Percentiles rank a stretch among this genome's conserved stretches.
Evolutionary conservation across 2,329 filamentous ascomycete species (phyloP).

Genomic region (Pseudocercospora pini-densiflorae): DNA sequence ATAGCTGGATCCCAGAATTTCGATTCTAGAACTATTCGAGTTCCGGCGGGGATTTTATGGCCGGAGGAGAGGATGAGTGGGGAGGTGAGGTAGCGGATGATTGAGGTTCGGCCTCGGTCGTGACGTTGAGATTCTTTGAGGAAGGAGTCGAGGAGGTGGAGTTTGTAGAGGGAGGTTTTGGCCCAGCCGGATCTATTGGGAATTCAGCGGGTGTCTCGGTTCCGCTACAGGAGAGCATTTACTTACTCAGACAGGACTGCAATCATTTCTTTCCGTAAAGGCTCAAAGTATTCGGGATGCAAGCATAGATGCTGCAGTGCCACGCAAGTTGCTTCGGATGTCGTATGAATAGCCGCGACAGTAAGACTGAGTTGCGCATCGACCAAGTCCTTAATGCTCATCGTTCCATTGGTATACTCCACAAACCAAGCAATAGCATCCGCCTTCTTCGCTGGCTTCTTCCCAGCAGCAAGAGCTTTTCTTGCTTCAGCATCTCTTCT

Average conservation of each 20-base stretch:
- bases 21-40: slow-evolving; percentile 13
- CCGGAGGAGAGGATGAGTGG: slow-evolving; percentile 34
- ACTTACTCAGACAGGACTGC: slow-evolving; percentile 26
- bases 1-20: slow-evolving; percentile 20
- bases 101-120: background rate
- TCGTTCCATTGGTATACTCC: slow-evolving; percentile 26
- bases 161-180: slow-evolving; percentile 35
- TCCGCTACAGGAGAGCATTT: too few species aligned
- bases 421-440: slow-evolving; percentile 38
- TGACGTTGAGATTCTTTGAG: slow-evolving; percentile 30
- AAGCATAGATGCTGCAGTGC: slow-evolving; percentile 29
- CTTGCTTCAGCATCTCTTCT: background rate
- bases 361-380: slow-evolving; percentile 21
- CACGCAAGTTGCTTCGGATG: slow-evolving; percentile 44
- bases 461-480: background rate
- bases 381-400: slow-evolving; percentile 23
- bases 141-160: slow-evolving; percentile 40
- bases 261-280: slow-evolving; percentile 35
- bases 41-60: slow-evolving; percentile 30
- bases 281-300: slow-evolving; percentile 32
- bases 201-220: too few species aligned
- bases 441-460: slow-evolving; percentile 17
- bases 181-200: slow-evolving; percentile 30
- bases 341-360: slow-evolving; percentile 41
- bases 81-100: slow-evolving; percentile 22